Evolutionary conservation across 2,329 filamentous ascomycete species (phyloP).

Genomic region (Botryosphaeria agaves): DNA sequence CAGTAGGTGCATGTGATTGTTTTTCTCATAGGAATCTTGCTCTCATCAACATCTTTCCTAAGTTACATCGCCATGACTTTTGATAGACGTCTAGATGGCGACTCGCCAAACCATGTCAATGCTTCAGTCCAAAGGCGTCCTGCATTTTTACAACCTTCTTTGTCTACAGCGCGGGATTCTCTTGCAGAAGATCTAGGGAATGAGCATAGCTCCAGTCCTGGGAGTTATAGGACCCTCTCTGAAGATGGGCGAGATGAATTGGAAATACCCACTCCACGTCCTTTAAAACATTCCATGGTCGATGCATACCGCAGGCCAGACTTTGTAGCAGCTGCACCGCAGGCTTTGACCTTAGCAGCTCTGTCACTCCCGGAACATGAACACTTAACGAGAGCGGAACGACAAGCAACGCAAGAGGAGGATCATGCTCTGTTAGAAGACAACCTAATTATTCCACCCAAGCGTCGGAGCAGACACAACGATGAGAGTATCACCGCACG

Average conservation of each 20-base stretch:
- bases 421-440: constrained; percentile 41
- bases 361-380: constrained; percentile 29
- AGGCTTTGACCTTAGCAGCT: constrained; percentile 54
- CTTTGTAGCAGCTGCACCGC: constrained; percentile 53
- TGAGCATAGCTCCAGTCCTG: constrained; percentile 4
- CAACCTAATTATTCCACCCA: constrained; percentile 39
- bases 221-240: background rate
- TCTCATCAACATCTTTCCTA: too few species aligned
- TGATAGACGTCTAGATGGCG: too few species aligned
- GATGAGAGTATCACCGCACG: constrained; percentile 10
- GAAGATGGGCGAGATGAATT: background rate
- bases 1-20: too few species aligned
- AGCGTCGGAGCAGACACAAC: constrained; percentile 23
- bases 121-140: too few species aligned
- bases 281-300: constrained; percentile 32
- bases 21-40: too few species aligned
- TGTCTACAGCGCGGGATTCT: too few species aligned
- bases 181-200: constrained; percentile 19
- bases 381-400: constrained; percentile 33
- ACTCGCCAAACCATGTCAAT: too few species aligned
- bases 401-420: constrained; percentile 35
- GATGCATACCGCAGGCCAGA: constrained; percentile 61
- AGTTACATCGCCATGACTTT: too few species aligned
- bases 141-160: too few species aligned
- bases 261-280: background rate